These are phyloP conservation scores for Torrubiella hemipterigena DNA, from an alignment of 2,329 filamentous ascomycete genomes.

Conservation along the genomic window DNA sequence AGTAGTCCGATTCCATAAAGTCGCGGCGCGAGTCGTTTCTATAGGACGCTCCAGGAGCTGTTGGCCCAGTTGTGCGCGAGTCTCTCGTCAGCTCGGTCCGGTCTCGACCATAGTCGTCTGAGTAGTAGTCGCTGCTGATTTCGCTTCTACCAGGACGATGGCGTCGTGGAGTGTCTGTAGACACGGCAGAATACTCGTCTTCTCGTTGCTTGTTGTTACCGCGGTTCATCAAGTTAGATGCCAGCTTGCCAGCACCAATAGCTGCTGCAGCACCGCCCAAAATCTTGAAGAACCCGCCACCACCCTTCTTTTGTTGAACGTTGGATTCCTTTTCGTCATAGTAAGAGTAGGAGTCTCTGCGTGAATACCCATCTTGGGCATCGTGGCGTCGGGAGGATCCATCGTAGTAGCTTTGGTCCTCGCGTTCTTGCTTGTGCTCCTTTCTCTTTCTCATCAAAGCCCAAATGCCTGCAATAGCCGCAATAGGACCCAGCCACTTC, in stretches of 20 bases:
- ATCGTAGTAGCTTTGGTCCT: slow-evolving; percentile 25
- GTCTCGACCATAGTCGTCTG: slow-evolving; percentile 16
- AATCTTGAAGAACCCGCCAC: slow-evolving; percentile 48
- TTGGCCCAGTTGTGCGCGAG: slow-evolving; percentile 31
- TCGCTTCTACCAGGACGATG: slow-evolving; percentile 35
- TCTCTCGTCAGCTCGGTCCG: slow-evolving; percentile 28
- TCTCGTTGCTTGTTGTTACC: slow-evolving; percentile 37
- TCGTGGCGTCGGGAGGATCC: slow-evolving; percentile 23
- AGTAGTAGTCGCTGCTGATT: slow-evolving; percentile 37
- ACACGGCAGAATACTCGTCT: slow-evolving; percentile 52
- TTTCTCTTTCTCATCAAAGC: slow-evolving; percentile 32
- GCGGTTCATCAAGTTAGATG: slow-evolving; percentile 45
- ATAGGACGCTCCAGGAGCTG: slow-evolving; percentile 31
- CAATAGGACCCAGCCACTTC: slow-evolving; percentile 40
- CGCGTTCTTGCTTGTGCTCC: slow-evolving; percentile 23
- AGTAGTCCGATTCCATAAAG: slow-evolving; percentile 43
- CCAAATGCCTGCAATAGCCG: slow-evolving; percentile 36
- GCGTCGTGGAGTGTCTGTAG: slow-evolving; percentile 46
- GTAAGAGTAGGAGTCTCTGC: slow-evolving; percentile 44
- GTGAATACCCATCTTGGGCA: slow-evolving; percentile 40
- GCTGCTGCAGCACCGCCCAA: slow-evolving; percentile 48
- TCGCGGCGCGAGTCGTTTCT: slow-evolving; percentile 25
- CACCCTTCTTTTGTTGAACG: slow-evolving; percentile 24
- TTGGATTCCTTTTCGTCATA: slow-evolving; percentile 55
- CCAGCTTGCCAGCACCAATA: slow-evolving; percentile 49